Base-by-base conservation (phyloP, 2,329 filamentous ascomycete genomes). In the Leptographium procerum region DNA sequence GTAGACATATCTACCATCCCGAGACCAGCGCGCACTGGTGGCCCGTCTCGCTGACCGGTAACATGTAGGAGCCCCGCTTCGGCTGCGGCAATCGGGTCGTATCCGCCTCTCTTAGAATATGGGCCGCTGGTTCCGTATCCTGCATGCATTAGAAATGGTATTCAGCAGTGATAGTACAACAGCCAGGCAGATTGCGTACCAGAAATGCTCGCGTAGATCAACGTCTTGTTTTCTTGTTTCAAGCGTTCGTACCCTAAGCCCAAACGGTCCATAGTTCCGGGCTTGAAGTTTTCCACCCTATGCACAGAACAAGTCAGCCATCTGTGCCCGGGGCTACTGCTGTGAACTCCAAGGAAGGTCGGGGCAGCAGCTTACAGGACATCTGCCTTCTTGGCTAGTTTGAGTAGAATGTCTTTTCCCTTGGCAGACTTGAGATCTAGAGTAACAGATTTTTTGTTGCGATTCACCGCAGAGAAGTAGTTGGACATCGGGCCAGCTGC, bases 401-500 rank as follows among this genome's bases (percentile, higher is more conserved):
- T 33, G 1, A 61, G 16, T 1, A 61, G 40, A 1, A 61, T 48
- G 4, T 57, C 13, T 3, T 47, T 55, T 14, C 60, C 60, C 26
- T 53, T 29, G 1, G 22, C 16, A 16, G 57, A 51, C 48, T 61
- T 61, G n/a, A 59, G n/a, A 36, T 61, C 33, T 24, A 61, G 34
- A 5, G 59, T 52, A 31, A 59, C 43, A 2, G 57, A 59, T 8
- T 40, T 47, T 19, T 61, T 61, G 54, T 61, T 61, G 13, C 59
- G 57, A 34, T 61, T 61, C 40, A 61, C 56, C 11, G 48, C 47
- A 6, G 55, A 24, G 29, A 61, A 61, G 26, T 61, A 61, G 48
- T 69, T 67, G 1, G 73, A 75, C 50, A 72, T 74, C 10, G 55
- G 55, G 2, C 55, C 55, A 4, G 45, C 55, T n/a, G 51, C 45